Evolutionary conservation across 106 monocot species (phyloP), one percentile per base, ranked within the genome.

Genomic region (Dactylorhiza incarnata): DNA sequence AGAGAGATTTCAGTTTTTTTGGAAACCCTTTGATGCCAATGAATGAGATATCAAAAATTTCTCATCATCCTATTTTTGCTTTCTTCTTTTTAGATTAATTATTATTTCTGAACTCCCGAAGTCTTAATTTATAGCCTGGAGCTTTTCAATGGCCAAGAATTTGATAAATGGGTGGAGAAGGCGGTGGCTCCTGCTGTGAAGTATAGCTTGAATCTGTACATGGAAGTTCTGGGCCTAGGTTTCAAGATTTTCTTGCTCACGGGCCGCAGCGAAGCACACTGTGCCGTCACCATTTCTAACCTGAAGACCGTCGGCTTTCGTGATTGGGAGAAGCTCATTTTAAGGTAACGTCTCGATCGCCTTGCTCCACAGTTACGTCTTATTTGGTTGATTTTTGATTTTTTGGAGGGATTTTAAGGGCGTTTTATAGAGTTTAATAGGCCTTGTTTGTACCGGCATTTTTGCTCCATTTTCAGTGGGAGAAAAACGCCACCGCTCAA

Each of bases 211-310:
- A 81, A 79, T 55, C 66, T 95, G 26, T 95, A 95, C 75, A 68
- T 85, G 26, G 89, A 89, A 58, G 74, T 95, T 24, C 52, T 78
- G 49, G 45, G 55, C 12, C 52, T 89, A 44, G 95, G 95, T 0
- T 87, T 92, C 81, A 92, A 89, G 86, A 72, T 88, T 24, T 69
- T 95, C 73, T 63, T 95, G 72, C 69, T 95, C 68, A 92, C 92
- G 8, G 95, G 95, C 48, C 76, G 95, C 53, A 84, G 86, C 77
- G 95, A 95, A 81, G 83, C 22, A 46, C 92, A 95, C 16, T 83
- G 79, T 67, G 81, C 22, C 59, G 69, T 88, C 47, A 95, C 95
- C 5, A 50, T 81, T 56, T 77, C 87, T 45, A 95, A 95, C 79
- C 76, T 95, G 48, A 55, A 52, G 5, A 77, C 51, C 53, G 89